These are phyloP conservation scores for Trichoderma simmonsii DNA, from an alignment of 2,329 filamentous ascomycete species.

Conservation along the genomic window DNA sequence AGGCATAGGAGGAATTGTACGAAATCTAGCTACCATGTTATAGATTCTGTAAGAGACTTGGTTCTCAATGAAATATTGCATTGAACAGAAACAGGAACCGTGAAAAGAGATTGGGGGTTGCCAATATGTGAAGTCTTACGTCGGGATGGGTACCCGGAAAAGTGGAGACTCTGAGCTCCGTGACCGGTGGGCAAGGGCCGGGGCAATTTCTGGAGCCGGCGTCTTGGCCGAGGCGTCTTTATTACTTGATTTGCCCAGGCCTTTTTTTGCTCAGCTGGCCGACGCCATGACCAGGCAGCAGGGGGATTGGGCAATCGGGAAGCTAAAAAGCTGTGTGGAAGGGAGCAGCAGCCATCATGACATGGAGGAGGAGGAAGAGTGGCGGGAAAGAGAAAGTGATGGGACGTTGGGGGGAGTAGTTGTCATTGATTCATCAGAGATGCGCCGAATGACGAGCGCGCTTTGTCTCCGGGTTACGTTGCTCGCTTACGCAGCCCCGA, in stretches of 20 bases:
- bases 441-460: background rate
- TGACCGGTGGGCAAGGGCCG: slow-evolving; percentile 7
- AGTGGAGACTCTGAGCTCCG: slow-evolving; percentile 9
- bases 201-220: background rate
- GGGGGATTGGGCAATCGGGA: background rate
- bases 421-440: background rate
- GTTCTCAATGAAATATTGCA: background rate
- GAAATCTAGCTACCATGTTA: background rate
- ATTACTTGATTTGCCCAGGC: background rate
- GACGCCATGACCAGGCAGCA: background rate
- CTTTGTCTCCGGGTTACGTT: slow-evolving; percentile 4
- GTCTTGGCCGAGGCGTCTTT: background rate
- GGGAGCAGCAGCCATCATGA: background rate
- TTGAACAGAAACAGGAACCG: background rate
- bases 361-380: background rate
- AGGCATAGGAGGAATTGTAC: background rate
- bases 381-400: background rate
- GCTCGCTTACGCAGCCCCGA: slow-evolving; percentile 14
- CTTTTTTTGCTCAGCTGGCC: background rate
- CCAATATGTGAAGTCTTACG: background rate
- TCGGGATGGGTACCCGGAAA: slow-evolving; percentile 16
- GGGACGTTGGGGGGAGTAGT: background rate
- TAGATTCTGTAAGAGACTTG: background rate
- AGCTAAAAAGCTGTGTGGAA: background rate
- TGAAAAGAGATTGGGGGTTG: background rate